Conservation (phyloP, 2,329 filamentous ascomycete species). For the Ascochyta lentis region DNA sequence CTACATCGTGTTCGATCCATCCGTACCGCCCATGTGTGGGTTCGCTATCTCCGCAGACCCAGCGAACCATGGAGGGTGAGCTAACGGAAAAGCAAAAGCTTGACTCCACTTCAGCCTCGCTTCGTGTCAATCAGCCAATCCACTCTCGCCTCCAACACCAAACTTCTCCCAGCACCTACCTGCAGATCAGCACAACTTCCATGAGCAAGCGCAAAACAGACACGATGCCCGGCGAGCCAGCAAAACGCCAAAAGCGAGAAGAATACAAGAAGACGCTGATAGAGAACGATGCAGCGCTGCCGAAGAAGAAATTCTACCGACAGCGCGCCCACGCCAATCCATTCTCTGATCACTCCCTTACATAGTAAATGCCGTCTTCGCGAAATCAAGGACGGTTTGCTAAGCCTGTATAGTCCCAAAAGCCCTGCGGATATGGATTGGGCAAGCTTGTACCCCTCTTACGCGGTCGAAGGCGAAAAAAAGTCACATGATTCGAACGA, state of each 20-base stretch:
- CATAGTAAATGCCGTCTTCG: conserved; percentile 69
- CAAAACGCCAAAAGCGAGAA: conserved; percentile 56
- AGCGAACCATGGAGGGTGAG: conserved; percentile 6
- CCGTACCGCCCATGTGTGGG: neutral
- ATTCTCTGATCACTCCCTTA: conserved; percentile 90
- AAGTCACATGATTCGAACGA: conserved; percentile 38
- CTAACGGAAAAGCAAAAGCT: conserved; percentile 39
- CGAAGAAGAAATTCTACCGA: conserved; percentile 94
- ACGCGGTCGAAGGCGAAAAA: conserved; percentile 46
- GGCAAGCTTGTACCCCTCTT: conserved; percentile 82
- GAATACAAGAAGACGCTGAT: conserved; percentile 51
- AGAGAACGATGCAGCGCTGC: conserved; percentile 66
- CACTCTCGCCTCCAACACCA: conserved; percentile 22
- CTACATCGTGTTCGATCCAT: conserved; percentile 13
- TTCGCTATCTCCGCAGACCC: conserved; percentile 6
- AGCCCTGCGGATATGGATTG: conserved; percentile 89
- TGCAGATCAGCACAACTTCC: conserved; percentile 12
- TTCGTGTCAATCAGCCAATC: conserved; percentile 28
- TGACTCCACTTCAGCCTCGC: conserved; percentile 35
- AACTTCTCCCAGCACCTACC: conserved; percentile 16
- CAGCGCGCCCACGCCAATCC: conserved; percentile 97
- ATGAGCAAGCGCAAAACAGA: conserved; percentile 20
- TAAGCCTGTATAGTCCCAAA: conserved; percentile 66
- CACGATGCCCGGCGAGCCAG: conserved; percentile 45
- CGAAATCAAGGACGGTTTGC: conserved; percentile 6